phyloP scores from a whole-genome alignment of 2,329 filamentous ascomycete genomes.

The Ophiostoma populinum region DNA sequence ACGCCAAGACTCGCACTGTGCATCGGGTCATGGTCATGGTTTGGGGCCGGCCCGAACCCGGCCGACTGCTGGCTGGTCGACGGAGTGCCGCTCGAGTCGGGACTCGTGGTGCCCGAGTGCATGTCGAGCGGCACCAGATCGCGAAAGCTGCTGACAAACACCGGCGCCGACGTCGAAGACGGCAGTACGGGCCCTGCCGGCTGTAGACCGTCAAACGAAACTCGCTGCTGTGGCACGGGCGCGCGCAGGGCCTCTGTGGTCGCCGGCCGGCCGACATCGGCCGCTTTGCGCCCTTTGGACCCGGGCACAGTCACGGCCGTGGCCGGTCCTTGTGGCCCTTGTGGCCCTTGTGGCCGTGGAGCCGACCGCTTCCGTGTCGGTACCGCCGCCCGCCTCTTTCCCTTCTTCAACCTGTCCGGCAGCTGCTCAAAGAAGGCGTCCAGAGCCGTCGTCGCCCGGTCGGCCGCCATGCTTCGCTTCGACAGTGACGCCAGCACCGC shows the following conservation, averaged over 20 bases:
- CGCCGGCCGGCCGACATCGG: slow-evolving; percentile 12
- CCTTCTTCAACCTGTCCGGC: slow-evolving; percentile 50
- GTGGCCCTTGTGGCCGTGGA: slow-evolving; percentile 23
- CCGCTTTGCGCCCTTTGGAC: slow-evolving; percentile 13
- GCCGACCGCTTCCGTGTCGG: slow-evolving; percentile 39
- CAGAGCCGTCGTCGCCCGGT: slow-evolving; percentile 64
- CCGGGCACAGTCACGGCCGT: slow-evolving; percentile 13
- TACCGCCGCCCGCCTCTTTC: slow-evolving; percentile 19
- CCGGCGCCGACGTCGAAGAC: slow-evolving; percentile 15
- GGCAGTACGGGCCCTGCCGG: slow-evolving; percentile 8
- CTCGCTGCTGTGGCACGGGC: slow-evolving; percentile 11
- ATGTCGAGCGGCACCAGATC: slow-evolving; percentile 30
- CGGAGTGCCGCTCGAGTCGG: slow-evolving; percentile 19
- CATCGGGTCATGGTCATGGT: slow-evolving; percentile 12
- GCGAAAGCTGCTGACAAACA: slow-evolving; percentile 23
- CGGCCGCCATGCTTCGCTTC: slow-evolving; percentile 72
- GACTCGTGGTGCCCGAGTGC: slow-evolving; percentile 23
- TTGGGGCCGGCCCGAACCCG: no score
- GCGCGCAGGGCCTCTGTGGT: slow-evolving; percentile 8
- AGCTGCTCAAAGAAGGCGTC: slow-evolving; percentile 70
- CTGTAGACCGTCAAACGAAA: slow-evolving; percentile 14
- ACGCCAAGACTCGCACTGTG: slow-evolving; percentile 1
- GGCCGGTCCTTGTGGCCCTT: slow-evolving; percentile 13
- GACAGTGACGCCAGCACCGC: slow-evolving; percentile 67
- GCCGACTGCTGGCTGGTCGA: slow-evolving; percentile 16